Evolutionary conservation across 148 eudicot species (phyloP).

Genomic region (Vaccinium vitisidaea): DNA sequence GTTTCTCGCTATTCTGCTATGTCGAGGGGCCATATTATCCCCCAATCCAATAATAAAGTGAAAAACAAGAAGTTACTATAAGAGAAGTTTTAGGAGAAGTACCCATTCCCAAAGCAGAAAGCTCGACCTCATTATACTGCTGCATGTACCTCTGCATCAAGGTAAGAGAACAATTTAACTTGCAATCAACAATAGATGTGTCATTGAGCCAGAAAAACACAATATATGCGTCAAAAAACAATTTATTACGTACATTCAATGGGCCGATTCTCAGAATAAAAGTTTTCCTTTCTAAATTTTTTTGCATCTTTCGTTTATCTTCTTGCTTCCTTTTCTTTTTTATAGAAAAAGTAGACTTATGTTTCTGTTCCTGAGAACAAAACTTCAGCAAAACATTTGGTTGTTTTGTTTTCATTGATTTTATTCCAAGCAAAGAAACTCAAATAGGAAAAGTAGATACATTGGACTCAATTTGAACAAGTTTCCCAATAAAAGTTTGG

Average conservation of each 20-base stretch:
- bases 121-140: conserved; percentile 78
- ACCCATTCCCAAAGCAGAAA: conserved; percentile 91
- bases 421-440: background rate
- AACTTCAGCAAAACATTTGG: background rate
- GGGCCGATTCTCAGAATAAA: background rate
- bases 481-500: background rate
- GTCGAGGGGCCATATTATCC: background rate
- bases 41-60: background rate
- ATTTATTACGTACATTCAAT: background rate
- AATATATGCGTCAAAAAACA: background rate
- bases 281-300: background rate
- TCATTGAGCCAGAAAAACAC: background rate
- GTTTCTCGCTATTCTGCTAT: background rate
- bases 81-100: conserved; percentile 15
- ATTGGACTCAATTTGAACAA: background rate
- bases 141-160: conserved; percentile 70
- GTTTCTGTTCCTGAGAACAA: background rate
- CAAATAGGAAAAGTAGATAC: background rate
- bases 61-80: background rate
- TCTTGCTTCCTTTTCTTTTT: background rate
- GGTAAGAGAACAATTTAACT: background rate
- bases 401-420: background rate
- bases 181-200: background rate
- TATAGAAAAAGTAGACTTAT: background rate
- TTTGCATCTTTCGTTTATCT: background rate